Evolutionary conservation across 805 yeast species (phyloP), one percentile per base, ranked within the genome.

Genomic region (Nakazawaea ernobii): DNA sequence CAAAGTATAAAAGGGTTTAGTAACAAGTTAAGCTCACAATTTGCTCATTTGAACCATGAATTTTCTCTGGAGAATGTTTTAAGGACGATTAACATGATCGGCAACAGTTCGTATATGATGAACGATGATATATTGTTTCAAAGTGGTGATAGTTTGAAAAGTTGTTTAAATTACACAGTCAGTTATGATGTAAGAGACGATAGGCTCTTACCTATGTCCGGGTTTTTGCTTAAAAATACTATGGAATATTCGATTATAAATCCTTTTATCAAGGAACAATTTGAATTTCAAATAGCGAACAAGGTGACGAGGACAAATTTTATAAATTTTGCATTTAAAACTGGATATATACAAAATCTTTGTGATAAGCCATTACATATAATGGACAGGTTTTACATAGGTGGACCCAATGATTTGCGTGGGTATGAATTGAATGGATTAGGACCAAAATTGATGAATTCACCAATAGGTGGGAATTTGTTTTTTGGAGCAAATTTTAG

Each of bases 331-430:
- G 52, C 55, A 6, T 52, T 59, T 6, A 59, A 57, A 45, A 41
- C 58, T 1, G 71, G 71, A 1, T 28, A 61, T 7, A 51, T 61
- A 1, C 54, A 49, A 38, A 38, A 56, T 10, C 35, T 59, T 6
- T 26, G 43, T 14, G 50, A 6, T 8, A 50, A 52, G 20, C 44
- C 43, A 10, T 52, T 69, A 11, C 70, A 65, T 53, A 62, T 78
- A 7, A 65, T 78, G 63, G 84, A 79, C 57, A 62, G 79, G 40
- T 78, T 77, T 49, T 75, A 70, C 54, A 62, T 72, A 3, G 84
- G 84, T n/a, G 84, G 84, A 1, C 77, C 84, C 10, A 78, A 77
- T 53, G 83, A 78, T 51, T 70, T 79, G 8, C 65, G 83, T 39
- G 74, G 82, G 1, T 79, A 77, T 53, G 58, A 63, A 9, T 55